Base-by-base conservation (phyloP, 768 basidiomycete genomes). In the Suillus subalutaceus region DNA sequence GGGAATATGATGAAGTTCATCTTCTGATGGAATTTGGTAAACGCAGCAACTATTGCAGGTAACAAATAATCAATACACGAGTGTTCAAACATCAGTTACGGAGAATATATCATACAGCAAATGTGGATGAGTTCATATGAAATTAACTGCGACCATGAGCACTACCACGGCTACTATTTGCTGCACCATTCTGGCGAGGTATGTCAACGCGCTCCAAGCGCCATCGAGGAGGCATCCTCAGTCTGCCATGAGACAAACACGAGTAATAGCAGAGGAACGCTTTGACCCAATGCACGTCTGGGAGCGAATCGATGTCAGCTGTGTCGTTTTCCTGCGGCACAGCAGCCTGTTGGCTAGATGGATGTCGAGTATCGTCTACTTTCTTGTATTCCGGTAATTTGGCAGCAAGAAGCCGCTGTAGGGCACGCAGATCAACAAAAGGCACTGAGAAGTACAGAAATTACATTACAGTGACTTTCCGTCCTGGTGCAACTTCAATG, bases 151-250 rank as follows among this genome's bases (percentile, higher is more conserved):
- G 13, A 15, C 50, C 6, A 3, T 26, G 13, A 26, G 6, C 48
- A 26, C 23, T 6, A 52, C 6, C 6, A 26, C 6, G 0, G 50
- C 50, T 52, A 23, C 23, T 7, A 52, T 52, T 26, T 26, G 13
- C 13, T 15, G 23, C 12, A 6, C 12, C 23, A 26, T 15, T 6
- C 23, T 52, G 23, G 23, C 2, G 50, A 9, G 50, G 50, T 26
- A 26, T 7, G 50, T 26, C 50, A 26, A 26, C 50, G 3, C 50
- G 50, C 6, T 52, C 50, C 23, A 52, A 52, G 23, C 15, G 50
- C 50, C 50, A 52, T 16, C 50, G 23, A 26, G 50, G 50, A 52
- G 50, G 50, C 50, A 52, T 52, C 23, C 50, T 52, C 50, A 26
- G 23, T 16, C 50, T 52, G 2, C 23, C 50, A 26, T 52, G 50